Conservation (phyloP, 2,329 filamentous ascomycete genomes). For the Trichoderma brevicompactum region DNA sequence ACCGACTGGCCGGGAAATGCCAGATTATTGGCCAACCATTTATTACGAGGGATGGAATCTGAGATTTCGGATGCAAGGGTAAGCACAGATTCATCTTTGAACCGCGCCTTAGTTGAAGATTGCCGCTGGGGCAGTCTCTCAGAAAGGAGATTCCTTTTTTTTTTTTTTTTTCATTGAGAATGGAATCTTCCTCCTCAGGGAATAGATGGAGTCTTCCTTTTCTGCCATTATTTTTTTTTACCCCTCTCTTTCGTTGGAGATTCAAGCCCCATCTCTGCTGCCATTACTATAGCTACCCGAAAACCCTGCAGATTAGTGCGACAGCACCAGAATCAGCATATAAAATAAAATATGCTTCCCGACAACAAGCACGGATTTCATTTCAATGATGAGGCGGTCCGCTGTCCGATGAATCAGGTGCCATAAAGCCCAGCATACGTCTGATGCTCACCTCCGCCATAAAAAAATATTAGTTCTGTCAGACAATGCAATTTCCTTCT, state of each 20-base stretch:
- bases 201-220: not conserved
- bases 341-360: not conserved
- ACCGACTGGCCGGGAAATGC: not conserved
- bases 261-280: no score
- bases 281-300: not conserved
- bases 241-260: not conserved
- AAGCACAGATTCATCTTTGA: not conserved
- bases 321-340: not conserved
- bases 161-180: not conserved
- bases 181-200: not conserved
- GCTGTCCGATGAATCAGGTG: no score
- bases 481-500: not conserved
- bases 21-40: not conserved
- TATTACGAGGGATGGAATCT: slow-evolving; percentile 18
- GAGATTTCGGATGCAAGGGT: slow-evolving; percentile 21
- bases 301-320: no score
- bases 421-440: no score
- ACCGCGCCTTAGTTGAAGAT: not conserved
- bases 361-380: no score
- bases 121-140: not conserved
- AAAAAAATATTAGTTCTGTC: no score
- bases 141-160: not conserved
- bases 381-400: no score
- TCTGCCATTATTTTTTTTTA: not conserved
- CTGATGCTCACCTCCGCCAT: no score